Conservation (phyloP, 805 yeast species). For the Zygoascus tannicola region DNA sequence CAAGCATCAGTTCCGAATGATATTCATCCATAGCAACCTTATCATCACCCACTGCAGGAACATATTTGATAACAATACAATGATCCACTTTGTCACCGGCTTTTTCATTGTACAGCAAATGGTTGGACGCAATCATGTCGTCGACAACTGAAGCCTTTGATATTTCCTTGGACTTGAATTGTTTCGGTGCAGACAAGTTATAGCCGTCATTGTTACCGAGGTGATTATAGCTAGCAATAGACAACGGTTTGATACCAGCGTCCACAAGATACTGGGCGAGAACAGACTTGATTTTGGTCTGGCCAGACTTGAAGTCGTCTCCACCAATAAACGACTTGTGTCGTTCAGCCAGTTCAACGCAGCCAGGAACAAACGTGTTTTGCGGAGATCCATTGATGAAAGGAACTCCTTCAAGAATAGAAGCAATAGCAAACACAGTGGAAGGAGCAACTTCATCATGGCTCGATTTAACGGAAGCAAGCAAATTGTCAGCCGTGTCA, state of each 20-base stretch:
- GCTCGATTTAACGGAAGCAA: conserved; percentile 62
- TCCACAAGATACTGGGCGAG: conserved; percentile 92
- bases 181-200: conserved; percentile 84
- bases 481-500: conserved; percentile 75
- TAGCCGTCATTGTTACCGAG: conserved; percentile 94
- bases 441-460: conserved; percentile 87
- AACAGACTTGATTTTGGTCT: conserved; percentile 92
- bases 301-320: conserved; percentile 95
- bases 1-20: conserved; percentile 92
- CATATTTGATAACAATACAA: conserved; percentile 88
- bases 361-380: conserved; percentile 95
- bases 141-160: conserved; percentile 89
- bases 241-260: conserved; percentile 92
- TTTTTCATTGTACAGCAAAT: conserved; percentile 73
- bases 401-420: conserved; percentile 78
- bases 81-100: conserved; percentile 76
- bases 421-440: conserved; percentile 89
- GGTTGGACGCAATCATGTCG: conserved; percentile 84
- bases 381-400: conserved; percentile 97
- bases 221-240: conserved; percentile 93
- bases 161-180: conserved; percentile 91
- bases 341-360: conserved; percentile 76
- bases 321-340: conserved; percentile 80
- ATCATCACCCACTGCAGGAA: conserved; percentile 91
- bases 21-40: conserved; percentile 99